phyloP scores from a whole-genome alignment of 345 rosid genomes.

The Corymbia maculata region DNA sequence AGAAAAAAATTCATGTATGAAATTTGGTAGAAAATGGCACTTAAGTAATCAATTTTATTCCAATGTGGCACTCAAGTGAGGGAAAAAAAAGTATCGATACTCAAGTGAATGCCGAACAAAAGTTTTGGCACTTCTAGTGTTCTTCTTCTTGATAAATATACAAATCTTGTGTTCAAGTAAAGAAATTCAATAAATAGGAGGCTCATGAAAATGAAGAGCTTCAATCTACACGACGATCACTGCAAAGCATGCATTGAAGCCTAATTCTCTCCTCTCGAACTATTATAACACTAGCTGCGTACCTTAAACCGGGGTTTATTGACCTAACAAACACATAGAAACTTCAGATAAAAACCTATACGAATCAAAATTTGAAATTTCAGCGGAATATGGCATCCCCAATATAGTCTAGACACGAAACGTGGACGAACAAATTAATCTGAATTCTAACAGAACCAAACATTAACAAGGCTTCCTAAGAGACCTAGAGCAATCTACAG shows the following conservation, averaged over 20 bases:
- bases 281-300: not conserved
- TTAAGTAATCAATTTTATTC: too few species aligned
- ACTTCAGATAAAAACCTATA: not conserved
- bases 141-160: not conserved
- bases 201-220: not conserved
- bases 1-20: too few species aligned
- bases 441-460: not conserved
- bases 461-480: not conserved
- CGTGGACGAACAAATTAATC: not conserved
- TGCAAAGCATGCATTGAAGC: not conserved
- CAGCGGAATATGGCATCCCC: not conserved
- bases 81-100: too few species aligned
- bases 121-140: too few species aligned
- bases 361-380: not conserved
- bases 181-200: too few species aligned
- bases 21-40: too few species aligned
- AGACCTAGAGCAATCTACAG: not conserved
- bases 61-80: too few species aligned
- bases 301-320: not conserved
- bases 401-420: not conserved
- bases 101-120: too few species aligned
- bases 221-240: not conserved
- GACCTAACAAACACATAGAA: not conserved
- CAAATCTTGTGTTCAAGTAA: too few species aligned
- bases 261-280: not conserved